Percentiles rank a stretch among this genome's conserved stretches.
These are phyloP conservation scores for Fusarium continuum DNA, from an alignment of 2,329 filamentous ascomycete species.

Conservation along the genomic window DNA sequence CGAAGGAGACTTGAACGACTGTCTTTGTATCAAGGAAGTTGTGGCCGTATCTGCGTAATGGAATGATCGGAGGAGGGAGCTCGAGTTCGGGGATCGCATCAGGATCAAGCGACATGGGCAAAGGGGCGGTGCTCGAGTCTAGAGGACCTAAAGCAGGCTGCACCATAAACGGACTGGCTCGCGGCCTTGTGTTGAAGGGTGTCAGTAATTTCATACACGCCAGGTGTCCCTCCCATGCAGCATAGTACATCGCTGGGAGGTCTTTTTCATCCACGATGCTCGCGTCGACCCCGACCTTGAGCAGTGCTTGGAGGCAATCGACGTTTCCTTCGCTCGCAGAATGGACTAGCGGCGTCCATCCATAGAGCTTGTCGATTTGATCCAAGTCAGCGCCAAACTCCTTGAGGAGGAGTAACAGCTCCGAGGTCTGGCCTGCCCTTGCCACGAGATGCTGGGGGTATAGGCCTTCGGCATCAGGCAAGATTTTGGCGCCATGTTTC, in stretches of 20 bases:
- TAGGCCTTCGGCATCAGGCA: slow-evolving; percentile 95
- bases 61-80: slow-evolving; percentile 94
- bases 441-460: slow-evolving; percentile 98
- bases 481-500: slow-evolving; percentile 78
- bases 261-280: slow-evolving; percentile 90
- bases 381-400: slow-evolving; percentile 89
- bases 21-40: slow-evolving; percentile 99
- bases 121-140: slow-evolving; percentile 60
- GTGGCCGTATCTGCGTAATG: slow-evolving; percentile 91
- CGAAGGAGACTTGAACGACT: slow-evolving; percentile 91
- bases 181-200: slow-evolving; percentile 60
- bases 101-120: slow-evolving; percentile 75
- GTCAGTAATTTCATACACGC: slow-evolving; percentile 92
- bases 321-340: slow-evolving; percentile 96
- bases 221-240: slow-evolving; percentile 95
- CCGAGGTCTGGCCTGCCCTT: slow-evolving; percentile 82
- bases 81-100: slow-evolving; percentile 94
- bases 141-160: slow-evolving; percentile 56
- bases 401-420: slow-evolving; percentile 81
- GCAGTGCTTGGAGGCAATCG: slow-evolving; percentile 81
- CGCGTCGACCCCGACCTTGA: slow-evolving; percentile 81
- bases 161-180: slow-evolving; percentile 55
- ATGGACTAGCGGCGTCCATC: slow-evolving; percentile 96
- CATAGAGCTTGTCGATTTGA: slow-evolving; percentile 93
- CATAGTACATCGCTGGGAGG: slow-evolving; percentile 96